phyloP scores from a whole-genome alignment of 192 early-diverging fungal genomes.

The Rhizoclosmatium sp. region DNA sequence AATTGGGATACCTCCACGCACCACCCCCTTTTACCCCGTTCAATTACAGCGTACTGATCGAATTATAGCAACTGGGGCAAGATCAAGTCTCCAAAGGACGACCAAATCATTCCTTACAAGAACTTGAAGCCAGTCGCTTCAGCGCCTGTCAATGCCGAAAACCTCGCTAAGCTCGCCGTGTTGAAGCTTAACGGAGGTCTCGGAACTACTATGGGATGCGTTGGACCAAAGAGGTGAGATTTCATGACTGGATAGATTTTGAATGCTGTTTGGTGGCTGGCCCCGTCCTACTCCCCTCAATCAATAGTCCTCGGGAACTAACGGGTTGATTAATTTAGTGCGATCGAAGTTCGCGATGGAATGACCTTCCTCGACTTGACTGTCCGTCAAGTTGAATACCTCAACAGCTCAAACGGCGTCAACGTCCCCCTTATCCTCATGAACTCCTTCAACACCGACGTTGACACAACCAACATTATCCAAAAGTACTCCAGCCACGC shows the following conservation, averaged over 20 bases:
- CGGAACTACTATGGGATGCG: conserved; percentile 99
- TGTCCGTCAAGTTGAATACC: conserved; percentile 98
- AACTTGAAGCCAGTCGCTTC: conserved; percentile 60
- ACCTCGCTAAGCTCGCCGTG: conserved; percentile 92
- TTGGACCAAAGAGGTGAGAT: conserved; percentile 86
- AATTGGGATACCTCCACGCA: too few species aligned
- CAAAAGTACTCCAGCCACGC: conserved; percentile 97
- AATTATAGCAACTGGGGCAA: conserved; percentile 88
- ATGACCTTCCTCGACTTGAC: conserved; percentile 99
- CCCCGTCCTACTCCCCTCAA: background rate
- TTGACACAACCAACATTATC: conserved; percentile 95
- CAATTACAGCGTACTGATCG: background rate
- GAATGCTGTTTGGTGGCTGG: background rate
- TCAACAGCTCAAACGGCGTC: conserved; percentile 89
- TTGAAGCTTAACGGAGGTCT: conserved; percentile 99
- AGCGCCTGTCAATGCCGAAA: conserved; percentile 54
- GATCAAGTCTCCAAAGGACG: conserved; percentile 89
- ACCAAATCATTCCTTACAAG: conserved; percentile 82
- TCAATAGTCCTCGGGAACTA: background rate
- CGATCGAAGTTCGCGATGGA: conserved; percentile 97
- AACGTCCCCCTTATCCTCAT: conserved; percentile 97
- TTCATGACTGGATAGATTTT: background rate
- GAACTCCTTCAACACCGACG: conserved; percentile 99
- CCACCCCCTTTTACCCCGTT: background rate
- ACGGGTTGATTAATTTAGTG: conserved; percentile 50